Percentiles rank a stretch among this genome's conserved stretches.
phyloP scores from a whole-genome alignment of 2,329 filamentous ascomycete genomes.

The Fusarium irregulare region DNA sequence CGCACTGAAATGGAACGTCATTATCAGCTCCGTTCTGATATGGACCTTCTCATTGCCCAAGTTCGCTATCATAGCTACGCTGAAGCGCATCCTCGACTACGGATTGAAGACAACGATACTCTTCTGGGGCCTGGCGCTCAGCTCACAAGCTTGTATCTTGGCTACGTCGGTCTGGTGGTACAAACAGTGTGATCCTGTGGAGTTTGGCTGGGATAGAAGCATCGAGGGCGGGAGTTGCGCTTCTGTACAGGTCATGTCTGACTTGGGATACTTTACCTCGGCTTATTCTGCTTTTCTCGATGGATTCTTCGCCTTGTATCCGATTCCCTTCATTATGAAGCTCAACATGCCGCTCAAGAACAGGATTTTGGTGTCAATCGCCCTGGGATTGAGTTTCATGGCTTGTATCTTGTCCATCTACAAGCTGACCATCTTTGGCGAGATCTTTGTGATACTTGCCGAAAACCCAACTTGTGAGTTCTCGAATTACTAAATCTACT shows the following conservation, averaged over 20 bases:
- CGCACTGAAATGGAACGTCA: slow-evolving; percentile 43
- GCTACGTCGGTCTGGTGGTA: slow-evolving; percentile 46
- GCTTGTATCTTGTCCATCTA: slow-evolving; percentile 44
- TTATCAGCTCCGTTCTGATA: slow-evolving; percentile 43
- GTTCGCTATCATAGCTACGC: slow-evolving; percentile 45
- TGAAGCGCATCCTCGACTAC: slow-evolving; percentile 46
- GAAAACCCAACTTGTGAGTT: slow-evolving; percentile 42
- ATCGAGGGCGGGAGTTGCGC: slow-evolving; percentile 38
- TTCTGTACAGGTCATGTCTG: slow-evolving; percentile 32
- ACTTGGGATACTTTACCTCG: slow-evolving; percentile 45
- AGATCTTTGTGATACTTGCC: slow-evolving; percentile 39
- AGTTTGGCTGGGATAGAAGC: slow-evolving; percentile 40
- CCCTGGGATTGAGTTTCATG: slow-evolving; percentile 40
- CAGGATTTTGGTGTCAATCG: slow-evolving; percentile 39
- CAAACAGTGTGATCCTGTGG: slow-evolving; percentile 40
- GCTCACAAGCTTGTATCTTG: slow-evolving; percentile 41
- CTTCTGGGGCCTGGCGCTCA: slow-evolving; percentile 41
- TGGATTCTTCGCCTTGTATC: slow-evolving; percentile 45
- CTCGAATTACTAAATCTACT: accelerated
- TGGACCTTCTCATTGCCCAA: slow-evolving; percentile 46
- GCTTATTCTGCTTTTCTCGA: slow-evolving; percentile 45
- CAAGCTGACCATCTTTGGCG: slow-evolving; percentile 42
- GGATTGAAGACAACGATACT: slow-evolving; percentile 40
- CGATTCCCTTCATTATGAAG: slow-evolving; percentile 44
- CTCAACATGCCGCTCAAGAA: slow-evolving; percentile 44